Evolutionary conservation across 306 rosid genomes (phyloP).

Genomic region (Begonia fuchsioides): DNA sequence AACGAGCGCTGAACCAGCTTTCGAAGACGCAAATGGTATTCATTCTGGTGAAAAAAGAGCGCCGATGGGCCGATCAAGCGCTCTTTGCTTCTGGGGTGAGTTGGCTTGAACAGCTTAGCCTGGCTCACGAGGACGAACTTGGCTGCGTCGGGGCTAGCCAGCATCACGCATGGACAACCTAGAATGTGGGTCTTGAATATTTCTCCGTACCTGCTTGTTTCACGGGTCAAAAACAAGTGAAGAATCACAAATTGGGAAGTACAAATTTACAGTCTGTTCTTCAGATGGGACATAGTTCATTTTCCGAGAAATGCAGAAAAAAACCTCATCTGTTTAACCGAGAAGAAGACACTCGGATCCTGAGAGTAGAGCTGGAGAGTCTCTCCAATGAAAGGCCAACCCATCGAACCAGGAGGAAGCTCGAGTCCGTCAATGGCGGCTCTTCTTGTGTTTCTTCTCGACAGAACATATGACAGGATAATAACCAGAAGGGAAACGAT

Average conservation of each 20-base stretch:
- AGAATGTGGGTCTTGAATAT: slow-evolving; percentile 78
- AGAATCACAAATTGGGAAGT: no score
- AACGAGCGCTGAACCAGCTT: slow-evolving; percentile 56
- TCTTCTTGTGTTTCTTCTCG: slow-evolving; percentile 2
- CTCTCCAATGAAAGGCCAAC: slow-evolving; percentile 89
- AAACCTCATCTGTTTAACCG: no score
- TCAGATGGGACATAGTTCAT: no score
- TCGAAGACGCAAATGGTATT: slow-evolving; percentile 49
- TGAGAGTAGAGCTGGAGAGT: slow-evolving; percentile 72
- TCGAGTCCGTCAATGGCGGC: slow-evolving; percentile 10
- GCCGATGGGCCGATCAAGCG: slow-evolving; percentile 65
- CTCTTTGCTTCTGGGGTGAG: slow-evolving; percentile 84
- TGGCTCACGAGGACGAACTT: slow-evolving; percentile 63
- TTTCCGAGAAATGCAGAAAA: no score
- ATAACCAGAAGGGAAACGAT: slow-evolving; percentile 16
- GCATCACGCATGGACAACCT: slow-evolving; percentile 74
- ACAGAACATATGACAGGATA: slow-evolving; percentile 15
- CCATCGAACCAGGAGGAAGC: slow-evolving; percentile 96
- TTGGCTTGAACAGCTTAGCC: slow-evolving; percentile 74
- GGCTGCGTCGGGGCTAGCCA: slow-evolving; percentile 80
- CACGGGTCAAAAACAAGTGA: not conserved
- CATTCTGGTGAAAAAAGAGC: slow-evolving; percentile 68
- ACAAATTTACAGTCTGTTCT: no score
- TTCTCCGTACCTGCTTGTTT: slow-evolving; percentile 62
- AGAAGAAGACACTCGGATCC: slow-evolving; percentile 21